Evolutionary conservation across 257 asterid genomes (phyloP).

Genomic region (Primulina huaijiensis): DNA sequence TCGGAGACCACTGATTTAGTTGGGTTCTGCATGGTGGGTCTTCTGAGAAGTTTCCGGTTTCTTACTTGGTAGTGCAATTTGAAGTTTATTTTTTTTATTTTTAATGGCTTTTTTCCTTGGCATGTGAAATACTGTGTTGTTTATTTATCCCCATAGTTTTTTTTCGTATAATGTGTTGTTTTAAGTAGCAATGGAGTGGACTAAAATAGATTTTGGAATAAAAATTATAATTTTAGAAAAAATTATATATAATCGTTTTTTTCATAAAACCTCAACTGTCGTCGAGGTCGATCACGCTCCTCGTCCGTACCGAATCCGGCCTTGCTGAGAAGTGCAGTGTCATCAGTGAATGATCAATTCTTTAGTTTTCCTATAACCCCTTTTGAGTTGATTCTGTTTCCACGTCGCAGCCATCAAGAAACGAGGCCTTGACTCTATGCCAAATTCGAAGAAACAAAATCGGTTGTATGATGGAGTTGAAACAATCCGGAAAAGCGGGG

Average conservation of each 20-base stretch:
- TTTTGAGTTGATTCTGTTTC: slow-evolving; percentile 16
- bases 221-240: too few relatives aligned
- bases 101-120: slow-evolving; percentile 18
- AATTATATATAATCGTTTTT: neutral
- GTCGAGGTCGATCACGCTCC: neutral
- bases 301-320: too few relatives aligned
- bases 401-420: slow-evolving; percentile 55
- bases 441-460: slow-evolving; percentile 36
- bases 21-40: slow-evolving; percentile 26
- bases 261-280: neutral
- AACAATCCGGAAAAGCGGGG: slow-evolving; percentile 30
- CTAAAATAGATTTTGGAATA: neutral
- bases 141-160: slow-evolving; percentile 12
- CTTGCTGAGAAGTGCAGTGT: too few relatives aligned
- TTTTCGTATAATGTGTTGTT: too few relatives aligned
- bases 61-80: slow-evolving; percentile 21
- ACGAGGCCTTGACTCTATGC: slow-evolving; percentile 43
- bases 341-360: slow-evolving; percentile 6
- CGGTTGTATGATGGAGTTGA: slow-evolving; percentile 36
- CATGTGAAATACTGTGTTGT: slow-evolving; percentile 24
- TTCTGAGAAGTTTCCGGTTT: slow-evolving; percentile 24
- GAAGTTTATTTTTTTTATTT: slow-evolving; percentile 16
- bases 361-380: neutral
- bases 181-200: too few relatives aligned
- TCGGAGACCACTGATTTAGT: slow-evolving; percentile 30